phyloP scores from a whole-genome alignment of 2,329 filamentous ascomycete species.

The Fusarium albidum region DNA sequence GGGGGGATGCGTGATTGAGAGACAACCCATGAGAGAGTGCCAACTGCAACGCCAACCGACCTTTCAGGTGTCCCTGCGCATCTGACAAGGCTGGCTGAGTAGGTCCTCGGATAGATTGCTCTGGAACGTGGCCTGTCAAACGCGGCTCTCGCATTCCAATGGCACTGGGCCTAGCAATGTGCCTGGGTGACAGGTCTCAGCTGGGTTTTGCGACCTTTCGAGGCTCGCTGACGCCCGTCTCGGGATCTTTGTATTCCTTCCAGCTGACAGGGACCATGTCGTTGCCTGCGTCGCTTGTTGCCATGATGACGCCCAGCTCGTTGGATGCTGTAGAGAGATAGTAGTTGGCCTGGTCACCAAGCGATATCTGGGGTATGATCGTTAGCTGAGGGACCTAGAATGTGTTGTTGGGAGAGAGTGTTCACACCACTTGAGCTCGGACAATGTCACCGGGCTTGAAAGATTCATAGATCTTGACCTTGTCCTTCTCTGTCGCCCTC shows the following conservation, averaged over 20 bases:
- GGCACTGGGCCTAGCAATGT: constrained; percentile 10
- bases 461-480: constrained; percentile 87
- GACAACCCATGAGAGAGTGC: neutral
- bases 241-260: constrained; percentile 90
- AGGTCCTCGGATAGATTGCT: constrained; percentile 15
- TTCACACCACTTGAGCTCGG: constrained; percentile 77
- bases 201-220: constrained; percentile 96
- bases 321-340: constrained; percentile 94
- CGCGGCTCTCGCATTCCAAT: constrained; percentile 31
- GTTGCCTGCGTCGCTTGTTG: constrained; percentile 85
- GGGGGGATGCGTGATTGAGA: constrained; percentile 16
- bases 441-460: constrained; percentile 95
- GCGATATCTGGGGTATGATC: constrained; percentile 68
- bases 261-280: constrained; percentile 93
- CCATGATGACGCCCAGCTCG: constrained; percentile 93
- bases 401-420: neutral
- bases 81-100: neutral
- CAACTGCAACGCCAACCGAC: constrained; percentile 1
- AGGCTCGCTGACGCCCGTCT: constrained; percentile 77
- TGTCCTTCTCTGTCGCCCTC: constrained; percentile 93
- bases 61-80: constrained; percentile 3
- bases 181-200: constrained; percentile 53
- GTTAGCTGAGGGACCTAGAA: constrained; percentile 3
- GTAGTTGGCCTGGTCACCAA: constrained; percentile 94
- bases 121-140: constrained; percentile 22